A percentile compares a stretch with the other conserved stretches of the same genome.
Conservation (phyloP, 306 rosid genomes). For the Fragaria nilgerrensis region DNA sequence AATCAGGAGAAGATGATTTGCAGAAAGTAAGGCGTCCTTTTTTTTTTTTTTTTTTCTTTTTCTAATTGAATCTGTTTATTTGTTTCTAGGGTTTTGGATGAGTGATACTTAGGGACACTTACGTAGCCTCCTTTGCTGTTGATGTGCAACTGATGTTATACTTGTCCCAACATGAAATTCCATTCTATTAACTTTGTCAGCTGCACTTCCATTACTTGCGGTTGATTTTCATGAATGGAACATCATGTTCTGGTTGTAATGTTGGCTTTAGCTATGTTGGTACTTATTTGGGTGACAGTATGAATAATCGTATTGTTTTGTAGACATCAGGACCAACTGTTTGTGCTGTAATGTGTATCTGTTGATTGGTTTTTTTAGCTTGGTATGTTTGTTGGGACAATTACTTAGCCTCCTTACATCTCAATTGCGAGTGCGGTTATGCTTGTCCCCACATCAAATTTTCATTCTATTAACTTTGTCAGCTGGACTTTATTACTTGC, state of each 20-base stretch:
- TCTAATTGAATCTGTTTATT: not conserved
- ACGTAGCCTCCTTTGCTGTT: slow-evolving; percentile 30
- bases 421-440: slow-evolving; percentile 30
- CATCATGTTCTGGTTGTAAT: slow-evolving; percentile 1
- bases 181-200: slow-evolving; percentile 59
- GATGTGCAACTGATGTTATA: slow-evolving; percentile 32
- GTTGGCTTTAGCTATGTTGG: not conserved
- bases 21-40: slow-evolving; percentile 63
- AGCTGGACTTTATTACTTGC: slow-evolving; percentile 36
- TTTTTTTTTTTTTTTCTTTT: not conserved
- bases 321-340: too few relatives aligned
- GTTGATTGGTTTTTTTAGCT: too few relatives aligned
- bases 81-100: not conserved
- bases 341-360: too few relatives aligned
- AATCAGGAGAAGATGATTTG: slow-evolving; percentile 83
- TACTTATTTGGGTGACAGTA: too few relatives aligned
- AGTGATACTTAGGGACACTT: slow-evolving; percentile 29
- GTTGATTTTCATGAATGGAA: slow-evolving; percentile 61
- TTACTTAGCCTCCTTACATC: slow-evolving; percentile 28
- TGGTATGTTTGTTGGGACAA: slow-evolving; percentile 29
- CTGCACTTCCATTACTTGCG: slow-evolving; percentile 33
- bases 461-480: slow-evolving; percentile 62
- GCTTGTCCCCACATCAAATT: slow-evolving; percentile 32
- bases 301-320: too few relatives aligned
- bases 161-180: slow-evolving; percentile 35